These are phyloP conservation scores for Mycena galericulata DNA, from an alignment of 768 basidiomycete species.

Conservation along the genomic window DNA sequence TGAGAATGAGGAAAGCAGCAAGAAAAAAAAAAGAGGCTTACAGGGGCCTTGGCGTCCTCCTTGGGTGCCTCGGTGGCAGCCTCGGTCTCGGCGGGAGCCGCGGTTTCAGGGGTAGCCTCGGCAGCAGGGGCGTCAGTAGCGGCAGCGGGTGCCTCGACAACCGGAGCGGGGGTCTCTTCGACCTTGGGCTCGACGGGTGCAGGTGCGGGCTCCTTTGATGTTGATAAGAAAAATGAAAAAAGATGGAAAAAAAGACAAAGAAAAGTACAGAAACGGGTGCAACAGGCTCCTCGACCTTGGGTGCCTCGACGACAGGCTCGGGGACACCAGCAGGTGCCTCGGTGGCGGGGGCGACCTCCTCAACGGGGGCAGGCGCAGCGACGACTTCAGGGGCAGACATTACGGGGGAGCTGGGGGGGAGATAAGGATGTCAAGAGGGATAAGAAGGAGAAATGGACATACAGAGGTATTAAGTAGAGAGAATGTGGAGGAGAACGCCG, in stretches of 20 bases:
- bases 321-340: conserved; percentile 54
- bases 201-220: conserved; percentile 31
- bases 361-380: conserved; percentile 58
- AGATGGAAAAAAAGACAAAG: conserved; percentile 19
- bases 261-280: conserved; percentile 47
- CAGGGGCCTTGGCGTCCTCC: conserved; percentile 42
- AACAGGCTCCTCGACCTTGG: conserved; percentile 55
- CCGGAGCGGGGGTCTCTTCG: conserved; percentile 48
- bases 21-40: conserved; percentile 26
- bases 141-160: conserved; percentile 28
- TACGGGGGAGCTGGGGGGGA: conserved; percentile 69
- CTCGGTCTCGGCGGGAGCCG: conserved; percentile 59
- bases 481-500: conserved; percentile 65
- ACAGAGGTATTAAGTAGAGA: conserved; percentile 64
- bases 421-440: conserved; percentile 35
- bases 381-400: conserved; percentile 83
- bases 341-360: conserved; percentile 64
- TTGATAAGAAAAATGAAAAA: conserved; percentile 13
- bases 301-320: conserved; percentile 52
- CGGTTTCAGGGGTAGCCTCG: conserved; percentile 49
- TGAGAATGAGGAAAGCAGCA: conserved; percentile 4
- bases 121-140: conserved; percentile 46
- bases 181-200: conserved; percentile 37
- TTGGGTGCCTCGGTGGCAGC: conserved; percentile 47
- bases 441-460: conserved; percentile 49